Conservation (phyloP, 1,284 basidiomycete species). For the Flammula alnicola region DNA sequence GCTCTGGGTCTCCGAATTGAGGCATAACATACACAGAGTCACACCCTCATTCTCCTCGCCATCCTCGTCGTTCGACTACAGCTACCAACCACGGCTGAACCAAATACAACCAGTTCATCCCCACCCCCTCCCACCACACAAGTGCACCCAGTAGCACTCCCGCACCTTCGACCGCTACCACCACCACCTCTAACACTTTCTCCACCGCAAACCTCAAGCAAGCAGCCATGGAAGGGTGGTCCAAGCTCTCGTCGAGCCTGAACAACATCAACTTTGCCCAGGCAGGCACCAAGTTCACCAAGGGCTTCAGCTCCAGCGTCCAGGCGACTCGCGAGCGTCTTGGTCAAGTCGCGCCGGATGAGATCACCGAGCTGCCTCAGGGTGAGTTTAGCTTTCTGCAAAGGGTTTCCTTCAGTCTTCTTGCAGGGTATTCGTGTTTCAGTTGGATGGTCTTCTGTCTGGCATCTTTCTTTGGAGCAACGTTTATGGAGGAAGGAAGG, state of each 20-base stretch:
- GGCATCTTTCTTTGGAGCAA: no score
- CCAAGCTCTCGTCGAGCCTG: slow-evolving; percentile 63
- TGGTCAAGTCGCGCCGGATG: slow-evolving; percentile 87
- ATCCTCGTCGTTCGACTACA: no score
- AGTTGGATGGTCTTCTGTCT: no score
- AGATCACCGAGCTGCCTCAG: slow-evolving; percentile 95
- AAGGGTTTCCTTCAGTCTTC: no score
- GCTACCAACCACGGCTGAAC: slow-evolving; percentile 4
- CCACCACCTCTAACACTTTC: slow-evolving; percentile 13
- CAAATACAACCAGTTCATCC: neutral
- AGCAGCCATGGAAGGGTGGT: slow-evolving; percentile 75
- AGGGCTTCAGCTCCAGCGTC: slow-evolving; percentile 85
- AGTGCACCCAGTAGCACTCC: slow-evolving; percentile 5
- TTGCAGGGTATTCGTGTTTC: no score
- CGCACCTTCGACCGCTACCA: slow-evolving; percentile 5
- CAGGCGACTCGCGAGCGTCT: slow-evolving; percentile 92
- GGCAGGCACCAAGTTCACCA: slow-evolving; percentile 74
- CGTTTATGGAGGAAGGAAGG: no score
- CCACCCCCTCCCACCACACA: slow-evolving; percentile 1
- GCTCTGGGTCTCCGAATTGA: neutral
- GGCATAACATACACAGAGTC: neutral
- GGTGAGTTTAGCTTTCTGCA: no score
- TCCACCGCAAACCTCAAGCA: slow-evolving; percentile 18
- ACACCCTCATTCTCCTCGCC: neutral
- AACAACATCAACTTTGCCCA: slow-evolving; percentile 68